phyloP scores from a whole-genome alignment of 371 early-diverging fungal species.

The Apophysomyces trapeziformis region DNA sequence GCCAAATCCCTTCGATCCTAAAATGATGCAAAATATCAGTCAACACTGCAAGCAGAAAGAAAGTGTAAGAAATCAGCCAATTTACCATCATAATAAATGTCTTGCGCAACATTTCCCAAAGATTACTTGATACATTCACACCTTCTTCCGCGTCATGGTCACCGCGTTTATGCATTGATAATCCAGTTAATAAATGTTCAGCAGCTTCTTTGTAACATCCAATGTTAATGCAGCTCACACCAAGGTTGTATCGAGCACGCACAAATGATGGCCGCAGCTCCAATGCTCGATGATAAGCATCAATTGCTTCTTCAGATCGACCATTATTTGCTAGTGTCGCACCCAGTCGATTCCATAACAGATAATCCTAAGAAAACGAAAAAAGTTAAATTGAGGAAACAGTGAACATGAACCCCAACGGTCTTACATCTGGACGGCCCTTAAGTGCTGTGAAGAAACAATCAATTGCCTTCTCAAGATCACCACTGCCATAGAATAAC shows the following conservation, averaged over 20 bases:
- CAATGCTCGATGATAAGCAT: conserved; percentile 93
- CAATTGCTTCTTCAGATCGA: conserved; percentile 82
- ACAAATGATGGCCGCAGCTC: conserved; percentile 94
- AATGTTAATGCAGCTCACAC: conserved; percentile 92
- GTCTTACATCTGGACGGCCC: conserved; percentile 82
- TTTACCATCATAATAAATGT: conserved; percentile 68
- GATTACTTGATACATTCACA: conserved; percentile 65
- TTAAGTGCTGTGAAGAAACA: conserved; percentile 94
- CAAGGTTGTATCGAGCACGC: conserved; percentile 95
- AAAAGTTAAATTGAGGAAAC: neutral
- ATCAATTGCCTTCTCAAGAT: conserved; percentile 95
- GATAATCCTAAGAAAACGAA: conserved; percentile 71
- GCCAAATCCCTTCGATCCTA: conserved; percentile 62
- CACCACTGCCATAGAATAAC: conserved; percentile 87
- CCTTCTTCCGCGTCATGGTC: conserved; percentile 54
- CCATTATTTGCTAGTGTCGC: conserved; percentile 95
- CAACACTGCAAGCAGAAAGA: no score
- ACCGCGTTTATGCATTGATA: conserved; percentile 77
- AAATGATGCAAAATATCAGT: neutral
- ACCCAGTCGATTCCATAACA: conserved; percentile 96
- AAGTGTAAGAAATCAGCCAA: neutral
- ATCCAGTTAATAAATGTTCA: conserved; percentile 88
- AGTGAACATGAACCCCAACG: neutral
- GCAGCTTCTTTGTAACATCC: conserved; percentile 93
- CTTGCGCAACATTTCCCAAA: conserved; percentile 69